A percentile compares a stretch with the other conserved stretches of the same genome.
Conservation (phyloP, 306 rosid species). For the Lupinus albus region DNA sequence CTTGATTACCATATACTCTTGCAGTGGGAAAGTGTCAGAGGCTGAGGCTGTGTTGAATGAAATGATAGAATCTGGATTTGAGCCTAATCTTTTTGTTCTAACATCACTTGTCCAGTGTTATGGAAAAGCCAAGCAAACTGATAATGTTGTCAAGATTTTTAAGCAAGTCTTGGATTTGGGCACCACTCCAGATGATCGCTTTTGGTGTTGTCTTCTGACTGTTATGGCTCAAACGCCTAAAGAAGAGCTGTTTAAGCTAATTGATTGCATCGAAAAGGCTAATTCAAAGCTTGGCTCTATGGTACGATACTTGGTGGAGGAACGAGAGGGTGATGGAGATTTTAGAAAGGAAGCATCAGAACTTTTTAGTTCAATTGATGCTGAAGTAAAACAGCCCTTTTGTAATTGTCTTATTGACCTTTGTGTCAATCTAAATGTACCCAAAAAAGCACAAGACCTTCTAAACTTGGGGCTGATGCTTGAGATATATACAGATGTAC, state of each 20-base stretch:
- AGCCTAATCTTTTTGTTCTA: conserved; percentile 72
- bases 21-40: conserved; percentile 65
- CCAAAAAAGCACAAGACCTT: conserved; percentile 67
- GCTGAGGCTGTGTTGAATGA: conserved; percentile 70
- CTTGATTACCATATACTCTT: conserved; percentile 72
- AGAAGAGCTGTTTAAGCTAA: conserved; percentile 68
- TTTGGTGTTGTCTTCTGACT: conserved; percentile 83
- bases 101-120: conserved; percentile 85
- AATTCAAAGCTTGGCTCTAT: conserved; percentile 68
- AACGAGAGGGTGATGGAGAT: conserved; percentile 42
- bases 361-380: conserved; percentile 54
- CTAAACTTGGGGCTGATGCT: conserved; percentile 60
- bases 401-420: conserved; percentile 93
- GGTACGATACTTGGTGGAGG: conserved; percentile 64
- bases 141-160: conserved; percentile 76
- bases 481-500: conserved; percentile 66
- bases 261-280: conserved; percentile 62
- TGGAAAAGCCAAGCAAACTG: conserved; percentile 78
- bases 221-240: conserved; percentile 72
- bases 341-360: conserved; percentile 67
- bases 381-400: conserved; percentile 68
- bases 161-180: conserved; percentile 59
- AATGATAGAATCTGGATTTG: conserved; percentile 76
- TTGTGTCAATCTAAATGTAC: conserved; percentile 64
- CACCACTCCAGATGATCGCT: conserved; percentile 71